Evolutionary conservation across 805 yeast species (phyloP).

Genomic region (Yamadazyma paraphyllophila): DNA sequence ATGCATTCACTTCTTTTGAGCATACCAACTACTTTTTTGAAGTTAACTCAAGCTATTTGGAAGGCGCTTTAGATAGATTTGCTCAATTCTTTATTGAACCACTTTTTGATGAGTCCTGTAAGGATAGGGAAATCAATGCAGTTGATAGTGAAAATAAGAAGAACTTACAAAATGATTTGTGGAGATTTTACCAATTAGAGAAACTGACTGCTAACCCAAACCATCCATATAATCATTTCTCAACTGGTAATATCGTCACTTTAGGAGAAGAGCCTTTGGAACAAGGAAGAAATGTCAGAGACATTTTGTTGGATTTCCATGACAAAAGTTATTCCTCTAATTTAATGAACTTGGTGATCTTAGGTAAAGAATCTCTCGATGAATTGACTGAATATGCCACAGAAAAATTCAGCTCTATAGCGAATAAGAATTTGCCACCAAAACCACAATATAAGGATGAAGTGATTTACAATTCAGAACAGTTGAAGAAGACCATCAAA

Average conservation of each 20-base stretch:
- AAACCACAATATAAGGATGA: slow-evolving; percentile 44
- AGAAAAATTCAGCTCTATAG: slow-evolving; percentile 61
- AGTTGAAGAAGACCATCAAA: slow-evolving; percentile 52
- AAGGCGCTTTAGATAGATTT: slow-evolving; percentile 89
- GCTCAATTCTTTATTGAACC: slow-evolving; percentile 91
- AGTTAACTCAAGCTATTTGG: slow-evolving; percentile 67
- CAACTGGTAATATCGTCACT: slow-evolving; percentile 85
- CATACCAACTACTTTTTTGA: slow-evolving; percentile 93
- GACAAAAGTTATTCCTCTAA: slow-evolving; percentile 74
- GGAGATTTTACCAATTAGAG: slow-evolving; percentile 87
- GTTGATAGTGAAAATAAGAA: slow-evolving; percentile 96
- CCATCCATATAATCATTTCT: slow-evolving; percentile 85
- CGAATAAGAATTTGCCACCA: slow-evolving; percentile 44
- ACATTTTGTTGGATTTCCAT: slow-evolving; percentile 76
- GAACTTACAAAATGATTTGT: slow-evolving; percentile 81
- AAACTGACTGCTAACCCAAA: slow-evolving; percentile 65
- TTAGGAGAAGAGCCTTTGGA: slow-evolving; percentile 62
- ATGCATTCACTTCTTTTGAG: slow-evolving; percentile 87
- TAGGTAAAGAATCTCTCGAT: slow-evolving; percentile 79
- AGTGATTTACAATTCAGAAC: slow-evolving; percentile 47
- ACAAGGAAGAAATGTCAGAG: slow-evolving; percentile 71
- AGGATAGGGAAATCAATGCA: slow-evolving; percentile 89
- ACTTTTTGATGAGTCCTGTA: slow-evolving; percentile 66
- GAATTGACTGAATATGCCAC: slow-evolving; percentile 69
- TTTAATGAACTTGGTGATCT: slow-evolving; percentile 79